These are phyloP conservation scores for Syncephalastrum monosporum DNA, from an alignment of 371 early-diverging fungal species.

Conservation along the genomic window DNA sequence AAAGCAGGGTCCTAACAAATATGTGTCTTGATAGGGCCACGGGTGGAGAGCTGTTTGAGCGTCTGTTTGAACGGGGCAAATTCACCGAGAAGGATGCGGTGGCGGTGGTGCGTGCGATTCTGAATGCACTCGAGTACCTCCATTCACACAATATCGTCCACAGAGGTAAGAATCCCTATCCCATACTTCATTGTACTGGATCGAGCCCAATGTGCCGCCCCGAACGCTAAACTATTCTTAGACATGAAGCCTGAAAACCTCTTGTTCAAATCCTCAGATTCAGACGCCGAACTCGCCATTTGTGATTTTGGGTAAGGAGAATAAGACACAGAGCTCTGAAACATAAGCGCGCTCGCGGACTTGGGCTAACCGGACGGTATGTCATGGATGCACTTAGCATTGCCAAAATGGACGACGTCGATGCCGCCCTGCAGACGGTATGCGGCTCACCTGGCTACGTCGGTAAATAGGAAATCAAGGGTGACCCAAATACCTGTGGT, in stretches of 20 bases:
- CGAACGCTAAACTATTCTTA: slow-evolving; percentile 12
- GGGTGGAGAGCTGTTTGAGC: slow-evolving; percentile 91
- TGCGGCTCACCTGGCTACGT: slow-evolving; percentile 63
- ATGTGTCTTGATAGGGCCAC: slow-evolving; percentile 47
- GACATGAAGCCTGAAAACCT: slow-evolving; percentile 87
- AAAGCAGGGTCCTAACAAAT: not conserved
- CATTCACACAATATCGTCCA: slow-evolving; percentile 73
- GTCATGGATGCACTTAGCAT: slow-evolving; percentile 29
- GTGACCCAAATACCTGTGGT: not conserved
- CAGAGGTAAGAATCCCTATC: slow-evolving; percentile 49
- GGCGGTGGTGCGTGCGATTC: slow-evolving; percentile 61
- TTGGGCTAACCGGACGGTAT: too few species aligned
- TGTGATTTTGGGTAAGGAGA: slow-evolving; percentile 64
- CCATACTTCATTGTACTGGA: slow-evolving; percentile 7
- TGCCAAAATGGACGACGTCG: slow-evolving; percentile 46
- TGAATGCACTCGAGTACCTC: slow-evolving; percentile 72
- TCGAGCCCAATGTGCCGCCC: not conserved
- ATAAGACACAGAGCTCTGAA: too few species aligned
- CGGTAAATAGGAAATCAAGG: slow-evolving; percentile 14
- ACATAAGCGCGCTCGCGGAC: too few species aligned
- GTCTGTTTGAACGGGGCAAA: slow-evolving; percentile 77
- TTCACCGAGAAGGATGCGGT: slow-evolving; percentile 89
- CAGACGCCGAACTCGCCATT: slow-evolving; percentile 61
- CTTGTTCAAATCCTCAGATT: slow-evolving; percentile 59
- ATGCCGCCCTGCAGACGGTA: slow-evolving; percentile 50